Percentiles rank a stretch among this genome's conserved stretches.
These are phyloP conservation scores for Croton setiger DNA, from an alignment of 441 rosid species.

Conservation along the genomic window DNA sequence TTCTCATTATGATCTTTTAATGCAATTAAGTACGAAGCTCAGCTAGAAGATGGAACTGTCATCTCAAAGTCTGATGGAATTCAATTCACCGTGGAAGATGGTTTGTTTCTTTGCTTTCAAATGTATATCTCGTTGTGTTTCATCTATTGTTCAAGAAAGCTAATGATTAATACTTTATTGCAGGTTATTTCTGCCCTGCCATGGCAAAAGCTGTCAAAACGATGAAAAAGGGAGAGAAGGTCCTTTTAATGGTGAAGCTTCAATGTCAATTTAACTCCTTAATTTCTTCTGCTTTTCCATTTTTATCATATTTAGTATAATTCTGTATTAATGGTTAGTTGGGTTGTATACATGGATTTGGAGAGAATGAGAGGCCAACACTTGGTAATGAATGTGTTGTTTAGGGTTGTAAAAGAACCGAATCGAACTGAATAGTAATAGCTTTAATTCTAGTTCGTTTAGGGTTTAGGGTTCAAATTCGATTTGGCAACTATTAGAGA, in stretches of 20 bases:
- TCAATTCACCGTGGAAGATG: constrained; percentile 54
- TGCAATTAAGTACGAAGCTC: constrained; percentile 75
- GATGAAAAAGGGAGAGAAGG: constrained; percentile 76
- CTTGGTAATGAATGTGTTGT: constrained; percentile 46
- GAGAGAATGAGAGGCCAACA: constrained; percentile 67
- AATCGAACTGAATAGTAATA: no score
- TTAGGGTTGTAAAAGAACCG: no score
- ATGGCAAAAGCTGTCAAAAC: constrained; percentile 66
- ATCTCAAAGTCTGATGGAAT: constrained; percentile 67
- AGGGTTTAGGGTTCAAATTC: no score
- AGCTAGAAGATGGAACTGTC: constrained; percentile 66
- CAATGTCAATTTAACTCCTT: constrained; percentile 44
- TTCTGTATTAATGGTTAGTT: background rate
- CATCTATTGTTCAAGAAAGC: background rate
- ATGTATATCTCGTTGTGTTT: background rate
- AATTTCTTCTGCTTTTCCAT: no score
- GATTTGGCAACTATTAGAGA: no score
- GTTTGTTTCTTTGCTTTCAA: background rate
- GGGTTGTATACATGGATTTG: constrained; percentile 60
- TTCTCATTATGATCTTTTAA: background rate
- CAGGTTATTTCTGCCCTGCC: constrained; percentile 80
- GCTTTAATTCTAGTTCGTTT: no score
- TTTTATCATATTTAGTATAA: background rate
- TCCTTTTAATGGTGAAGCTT: constrained; percentile 62
- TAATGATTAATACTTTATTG: background rate